phyloP scores from a whole-genome alignment of 2,329 filamentous ascomycete genomes.

The Colletotrichum musae region DNA sequence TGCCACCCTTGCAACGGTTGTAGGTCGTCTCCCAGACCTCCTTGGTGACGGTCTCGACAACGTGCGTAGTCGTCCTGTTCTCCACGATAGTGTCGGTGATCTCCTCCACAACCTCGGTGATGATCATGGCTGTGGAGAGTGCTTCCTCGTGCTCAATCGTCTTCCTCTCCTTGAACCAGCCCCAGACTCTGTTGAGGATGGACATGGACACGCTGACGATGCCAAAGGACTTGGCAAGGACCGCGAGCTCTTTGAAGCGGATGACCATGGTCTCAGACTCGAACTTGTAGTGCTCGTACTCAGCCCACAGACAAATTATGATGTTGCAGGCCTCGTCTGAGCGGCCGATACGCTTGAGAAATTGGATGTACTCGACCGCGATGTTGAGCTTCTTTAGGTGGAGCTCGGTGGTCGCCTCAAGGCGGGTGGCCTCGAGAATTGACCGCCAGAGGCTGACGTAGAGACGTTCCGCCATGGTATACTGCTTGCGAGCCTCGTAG shows the following conservation, averaged over 20 bases:
- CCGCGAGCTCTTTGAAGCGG: conserved; percentile 53
- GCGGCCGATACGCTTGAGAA: conserved; percentile 50
- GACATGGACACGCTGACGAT: conserved; percentile 51
- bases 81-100: conserved; percentile 52
- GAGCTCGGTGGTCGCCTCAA: conserved; percentile 49
- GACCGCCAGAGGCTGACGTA: conserved; percentile 57
- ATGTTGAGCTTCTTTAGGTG: conserved; percentile 56
- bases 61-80: conserved; percentile 52
- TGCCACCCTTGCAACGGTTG: conserved; percentile 51
- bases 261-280: conserved; percentile 52
- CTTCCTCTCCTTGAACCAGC: conserved; percentile 54
- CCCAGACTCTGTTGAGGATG: conserved; percentile 56
- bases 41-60: conserved; percentile 51
- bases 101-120: conserved; percentile 57
- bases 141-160: conserved; percentile 52
- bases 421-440: conserved; percentile 51
- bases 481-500: conserved; percentile 51
- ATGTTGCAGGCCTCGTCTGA: conserved; percentile 55
- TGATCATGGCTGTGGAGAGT: conserved; percentile 51
- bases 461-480: conserved; percentile 54
- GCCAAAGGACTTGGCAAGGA: conserved; percentile 51
- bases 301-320: conserved; percentile 57
- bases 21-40: conserved; percentile 55
- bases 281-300: conserved; percentile 54
- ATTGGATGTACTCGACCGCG: conserved; percentile 54